These are phyloP conservation scores for Curvularia verruculosa DNA, from an alignment of 2,329 filamentous ascomycete genomes.

Conservation along the genomic window DNA sequence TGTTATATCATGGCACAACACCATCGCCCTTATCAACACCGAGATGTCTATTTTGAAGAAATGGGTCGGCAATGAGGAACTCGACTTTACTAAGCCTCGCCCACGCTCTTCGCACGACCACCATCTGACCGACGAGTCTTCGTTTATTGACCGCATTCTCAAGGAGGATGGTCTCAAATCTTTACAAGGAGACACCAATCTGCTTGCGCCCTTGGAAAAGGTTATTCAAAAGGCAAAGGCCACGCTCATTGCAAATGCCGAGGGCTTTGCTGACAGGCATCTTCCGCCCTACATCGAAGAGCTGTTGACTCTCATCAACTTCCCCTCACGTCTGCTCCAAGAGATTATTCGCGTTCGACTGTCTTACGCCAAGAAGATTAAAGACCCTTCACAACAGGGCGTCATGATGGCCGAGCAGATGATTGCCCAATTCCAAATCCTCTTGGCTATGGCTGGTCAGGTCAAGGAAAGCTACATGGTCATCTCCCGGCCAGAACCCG, in stretches of 20 bases:
- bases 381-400: constrained; percentile 89
- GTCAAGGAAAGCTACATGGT: constrained; percentile 89
- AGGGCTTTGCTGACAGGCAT: constrained; percentile 84
- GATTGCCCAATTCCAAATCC: constrained; percentile 93
- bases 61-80: constrained; percentile 95
- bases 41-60: constrained; percentile 89
- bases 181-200: constrained; percentile 81
- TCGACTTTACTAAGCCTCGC: constrained; percentile 84
- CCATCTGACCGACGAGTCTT: constrained; percentile 84
- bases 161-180: constrained; percentile 96
- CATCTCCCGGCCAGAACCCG: constrained; percentile 84
- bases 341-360: constrained; percentile 94
- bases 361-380: constrained; percentile 92
- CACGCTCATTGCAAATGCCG: constrained; percentile 85
- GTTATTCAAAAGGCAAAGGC: constrained; percentile 94
- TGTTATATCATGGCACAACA: constrained; percentile 96
- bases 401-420: constrained; percentile 96
- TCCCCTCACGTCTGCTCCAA: constrained; percentile 92
- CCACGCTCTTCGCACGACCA: constrained; percentile 70
- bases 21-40: constrained; percentile 92
- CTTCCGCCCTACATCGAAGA: constrained; percentile 97
- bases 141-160: constrained; percentile 90
- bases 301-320: constrained; percentile 93
- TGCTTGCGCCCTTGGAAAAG: constrained; percentile 80
- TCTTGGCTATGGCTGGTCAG: constrained; percentile 86